Base-by-base conservation (phyloP, 768 basidiomycete genomes). In the Boletus vinaceobasis region DNA sequence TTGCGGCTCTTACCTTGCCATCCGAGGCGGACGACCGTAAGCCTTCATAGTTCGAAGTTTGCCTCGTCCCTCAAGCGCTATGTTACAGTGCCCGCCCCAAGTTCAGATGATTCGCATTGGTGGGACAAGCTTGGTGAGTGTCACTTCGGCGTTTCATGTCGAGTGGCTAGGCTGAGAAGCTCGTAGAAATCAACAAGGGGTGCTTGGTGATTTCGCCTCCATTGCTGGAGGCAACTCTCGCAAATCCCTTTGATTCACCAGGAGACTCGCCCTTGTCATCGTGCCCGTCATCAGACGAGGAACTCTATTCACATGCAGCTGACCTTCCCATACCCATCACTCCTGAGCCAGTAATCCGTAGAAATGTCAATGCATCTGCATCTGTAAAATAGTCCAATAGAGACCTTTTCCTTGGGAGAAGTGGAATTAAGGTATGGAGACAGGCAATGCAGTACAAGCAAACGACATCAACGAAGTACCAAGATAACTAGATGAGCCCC, bases 251-350 rank as follows among this genome's bases (percentile, higher is more conserved):
- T 61, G 87, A 89, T 60, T 87, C 86, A 23, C 78, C 83, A 3
- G 69, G 69, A 45, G 81, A 83, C 40, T 88, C 88, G 0, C 79
- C 86, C 7, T 60, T 84, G 33, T 87, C 88, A 14, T 85, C 86
- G 3, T 90, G 86, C 4, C 87, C 88, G 7, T 88, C 91, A 8
- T 87, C 88, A 8, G 91, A 93, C 59, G 91, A 93, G 65, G 90
- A 92, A 63, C 73, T 93, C 19, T 93, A 90, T 71, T 80, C 78
- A 33, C 80, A 88, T 62, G 89, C 88, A 7, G 74, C 86, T 38
- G 75, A 82, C n/a, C 66, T 90, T 48, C 90, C 85, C 59, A 75
- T 83, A 46, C 87, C 89, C 8, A 81, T 90, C 61, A 77, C 70
- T 14, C 77, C 80, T 2, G 65, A 70, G 26, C 69, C 60, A n/a